phyloP scores from a whole-genome alignment of 257 asterid genomes.

The Przewalskia tangutica region DNA sequence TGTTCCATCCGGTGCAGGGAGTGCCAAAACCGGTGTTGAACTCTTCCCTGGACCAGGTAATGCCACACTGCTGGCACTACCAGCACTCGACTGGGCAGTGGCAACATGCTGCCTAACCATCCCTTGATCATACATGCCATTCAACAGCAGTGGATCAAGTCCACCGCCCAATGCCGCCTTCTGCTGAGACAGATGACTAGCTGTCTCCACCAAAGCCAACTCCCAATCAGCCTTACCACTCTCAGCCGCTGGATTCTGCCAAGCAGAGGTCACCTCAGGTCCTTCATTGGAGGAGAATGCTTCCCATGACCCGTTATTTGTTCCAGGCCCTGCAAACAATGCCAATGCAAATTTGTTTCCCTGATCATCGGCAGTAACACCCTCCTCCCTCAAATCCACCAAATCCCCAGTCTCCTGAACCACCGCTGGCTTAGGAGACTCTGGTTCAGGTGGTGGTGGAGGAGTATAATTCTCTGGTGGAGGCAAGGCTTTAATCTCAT shows the following conservation, averaged over 20 bases:
- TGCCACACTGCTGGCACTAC: slow-evolving; percentile 76
- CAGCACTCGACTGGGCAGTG: slow-evolving; percentile 41
- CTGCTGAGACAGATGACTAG: slow-evolving; percentile 57
- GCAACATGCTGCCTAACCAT: slow-evolving; percentile 58
- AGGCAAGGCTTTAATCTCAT: slow-evolving; percentile 71
- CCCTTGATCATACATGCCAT: slow-evolving; percentile 85
- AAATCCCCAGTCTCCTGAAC: slow-evolving; percentile 44
- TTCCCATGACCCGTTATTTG: slow-evolving; percentile 65
- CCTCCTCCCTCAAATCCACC: slow-evolving; percentile 71
- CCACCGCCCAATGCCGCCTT: slow-evolving; percentile 79
- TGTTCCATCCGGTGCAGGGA: slow-evolving; percentile 76
- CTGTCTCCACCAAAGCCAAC: slow-evolving; percentile 69
- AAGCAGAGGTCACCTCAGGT: slow-evolving; percentile 59
- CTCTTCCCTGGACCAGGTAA: slow-evolving; percentile 37
- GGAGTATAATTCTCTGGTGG: slow-evolving; percentile 58
- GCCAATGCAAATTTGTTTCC: slow-evolving; percentile 73
- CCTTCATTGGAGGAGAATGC: slow-evolving; percentile 53
- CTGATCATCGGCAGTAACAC: slow-evolving; percentile 65
- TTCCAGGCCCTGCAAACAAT: slow-evolving; percentile 54
- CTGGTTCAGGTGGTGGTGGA: slow-evolving; percentile 49
- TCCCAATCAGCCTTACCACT: slow-evolving; percentile 83
- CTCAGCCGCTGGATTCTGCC: slow-evolving; percentile 91
- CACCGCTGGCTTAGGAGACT: slow-evolving; percentile 35
- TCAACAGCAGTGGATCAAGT: slow-evolving; percentile 57
- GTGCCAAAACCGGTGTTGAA: slow-evolving; percentile 56